phyloP scores from a whole-genome alignment of 768 basidiomycete species.

The Lentinus tigrinus region DNA sequence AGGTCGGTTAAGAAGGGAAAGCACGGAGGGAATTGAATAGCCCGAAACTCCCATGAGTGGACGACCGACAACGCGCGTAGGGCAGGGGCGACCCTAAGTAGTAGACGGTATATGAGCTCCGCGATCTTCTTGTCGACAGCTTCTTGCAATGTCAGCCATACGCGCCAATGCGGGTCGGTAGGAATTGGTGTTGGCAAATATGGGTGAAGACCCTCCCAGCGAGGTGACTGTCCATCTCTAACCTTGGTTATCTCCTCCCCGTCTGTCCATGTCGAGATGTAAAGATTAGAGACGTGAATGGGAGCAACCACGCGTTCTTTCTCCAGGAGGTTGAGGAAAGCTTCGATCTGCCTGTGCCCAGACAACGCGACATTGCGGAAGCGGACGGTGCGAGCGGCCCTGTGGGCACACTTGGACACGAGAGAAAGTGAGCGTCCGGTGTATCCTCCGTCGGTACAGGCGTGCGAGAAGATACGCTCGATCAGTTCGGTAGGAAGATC shows the following conservation, averaged over 20 bases:
- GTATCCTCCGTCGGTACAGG: slow-evolving; percentile 30
- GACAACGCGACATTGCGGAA: slow-evolving; percentile 26
- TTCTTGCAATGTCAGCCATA: not conserved
- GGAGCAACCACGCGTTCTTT: not conserved
- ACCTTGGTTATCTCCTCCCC: not conserved
- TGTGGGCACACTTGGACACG: slow-evolving; percentile 27
- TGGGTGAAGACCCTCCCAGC: not conserved
- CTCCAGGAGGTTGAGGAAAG: not conserved
- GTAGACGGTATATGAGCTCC: not conserved
- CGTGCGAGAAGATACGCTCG: slow-evolving; percentile 23
- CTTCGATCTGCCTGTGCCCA: slow-evolving; percentile 16
- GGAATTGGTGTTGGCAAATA: not conserved
- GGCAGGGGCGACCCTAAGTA: not conserved
- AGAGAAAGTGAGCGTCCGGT: slow-evolving; percentile 28
- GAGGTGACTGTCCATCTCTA: not conserved
- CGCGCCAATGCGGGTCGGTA: not conserved
- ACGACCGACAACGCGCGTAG: slow-evolving; percentile 2
- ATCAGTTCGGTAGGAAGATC: slow-evolving; percentile 26
- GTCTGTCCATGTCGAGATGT: not conserved
- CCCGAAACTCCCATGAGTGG: slow-evolving; percentile 4
- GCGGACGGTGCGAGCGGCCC: slow-evolving; percentile 20
- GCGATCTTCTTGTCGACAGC: not conserved
- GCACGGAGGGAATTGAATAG: not conserved
- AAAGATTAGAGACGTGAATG: not conserved
- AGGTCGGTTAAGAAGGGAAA: not conserved